phyloP scores from a whole-genome alignment of 2,329 filamentous ascomycete genomes.

The Cercospora janseana region DNA sequence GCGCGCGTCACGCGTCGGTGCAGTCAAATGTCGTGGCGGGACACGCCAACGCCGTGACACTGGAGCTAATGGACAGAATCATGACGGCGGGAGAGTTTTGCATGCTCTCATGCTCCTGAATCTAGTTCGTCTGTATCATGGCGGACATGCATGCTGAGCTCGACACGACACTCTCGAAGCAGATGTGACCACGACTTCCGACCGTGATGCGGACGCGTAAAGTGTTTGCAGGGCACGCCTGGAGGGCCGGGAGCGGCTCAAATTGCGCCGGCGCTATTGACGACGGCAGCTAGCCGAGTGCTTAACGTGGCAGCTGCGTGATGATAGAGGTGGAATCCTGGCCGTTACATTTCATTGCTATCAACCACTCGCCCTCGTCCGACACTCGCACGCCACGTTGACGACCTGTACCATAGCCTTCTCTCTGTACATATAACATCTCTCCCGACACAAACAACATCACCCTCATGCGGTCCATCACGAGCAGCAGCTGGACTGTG shows the following conservation, averaged over 20 bases:
- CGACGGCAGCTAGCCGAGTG: slow-evolving; percentile 7
- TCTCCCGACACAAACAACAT: neutral
- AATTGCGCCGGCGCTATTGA: neutral
- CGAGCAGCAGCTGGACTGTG: slow-evolving; percentile 14
- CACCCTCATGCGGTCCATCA: slow-evolving; percentile 26
- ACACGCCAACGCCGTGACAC: neutral
- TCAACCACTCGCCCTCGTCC: neutral
- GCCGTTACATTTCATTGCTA: neutral
- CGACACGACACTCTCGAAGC: too few species aligned
- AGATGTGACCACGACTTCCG: neutral
- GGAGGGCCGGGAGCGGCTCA: neutral
- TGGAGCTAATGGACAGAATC: too few species aligned
- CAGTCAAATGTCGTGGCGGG: slow-evolving; percentile 5
- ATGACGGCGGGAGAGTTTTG: too few species aligned
- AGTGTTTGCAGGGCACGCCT: neutral
- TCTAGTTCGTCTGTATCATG: too few species aligned
- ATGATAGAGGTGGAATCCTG: neutral
- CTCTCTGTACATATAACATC: slow-evolving; percentile 7
- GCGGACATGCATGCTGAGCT: too few species aligned
- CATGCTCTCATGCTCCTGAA: too few species aligned
- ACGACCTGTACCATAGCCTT: neutral
- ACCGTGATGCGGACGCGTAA: neutral
- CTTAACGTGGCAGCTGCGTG: slow-evolving; percentile 6
- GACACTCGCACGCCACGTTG: neutral
- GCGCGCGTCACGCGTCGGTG: slow-evolving; percentile 9